Percentiles rank a stretch among this genome's conserved stretches.
Conservation (phyloP, 371 early-diverging fungal genomes). For the Encephalitozoon hellem region DNA sequence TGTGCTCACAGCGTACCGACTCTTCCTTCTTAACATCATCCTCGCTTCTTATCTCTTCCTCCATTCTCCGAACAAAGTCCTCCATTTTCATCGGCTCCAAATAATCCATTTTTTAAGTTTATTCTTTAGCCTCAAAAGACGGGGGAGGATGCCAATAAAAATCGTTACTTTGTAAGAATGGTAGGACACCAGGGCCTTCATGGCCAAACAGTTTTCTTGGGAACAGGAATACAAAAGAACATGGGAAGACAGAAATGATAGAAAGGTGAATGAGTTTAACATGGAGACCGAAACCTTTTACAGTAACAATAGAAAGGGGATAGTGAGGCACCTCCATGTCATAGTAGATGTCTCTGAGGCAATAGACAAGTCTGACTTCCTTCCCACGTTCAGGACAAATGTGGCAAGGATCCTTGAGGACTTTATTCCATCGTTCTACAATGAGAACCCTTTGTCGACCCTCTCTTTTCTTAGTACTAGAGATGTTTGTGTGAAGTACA, state of each 20-base stretch:
- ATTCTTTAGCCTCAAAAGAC: neutral
- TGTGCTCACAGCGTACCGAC: neutral
- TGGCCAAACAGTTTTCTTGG: slow-evolving; percentile 51
- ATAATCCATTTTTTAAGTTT: slow-evolving; percentile 2
- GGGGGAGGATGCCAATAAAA: neutral
- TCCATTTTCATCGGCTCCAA: slow-evolving; percentile 14
- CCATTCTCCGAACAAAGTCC: neutral
- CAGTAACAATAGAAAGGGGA: slow-evolving; percentile 28
- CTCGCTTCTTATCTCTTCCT: neutral
- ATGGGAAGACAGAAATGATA: slow-evolving; percentile 37
- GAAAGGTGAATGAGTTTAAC: neutral
- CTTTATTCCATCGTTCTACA: slow-evolving; percentile 23
- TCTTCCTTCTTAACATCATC: slow-evolving; percentile 8
- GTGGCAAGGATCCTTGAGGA: neutral
- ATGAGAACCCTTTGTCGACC: slow-evolving; percentile 47
- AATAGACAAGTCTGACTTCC: slow-evolving; percentile 48
- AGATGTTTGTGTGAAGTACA: slow-evolving; percentile 18
- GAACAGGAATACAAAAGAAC: slow-evolving; percentile 53
- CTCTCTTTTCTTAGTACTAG: slow-evolving; percentile 29
- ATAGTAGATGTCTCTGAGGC: slow-evolving; percentile 40
- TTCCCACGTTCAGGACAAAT: slow-evolving; percentile 38
- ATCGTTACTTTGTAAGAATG: neutral
- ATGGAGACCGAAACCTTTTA: neutral
- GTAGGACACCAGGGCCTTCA: neutral
- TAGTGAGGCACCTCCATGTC: slow-evolving; percentile 39